Conservation (phyloP, 1,284 basidiomycete genomes). For the Omphalotus olearius region DNA sequence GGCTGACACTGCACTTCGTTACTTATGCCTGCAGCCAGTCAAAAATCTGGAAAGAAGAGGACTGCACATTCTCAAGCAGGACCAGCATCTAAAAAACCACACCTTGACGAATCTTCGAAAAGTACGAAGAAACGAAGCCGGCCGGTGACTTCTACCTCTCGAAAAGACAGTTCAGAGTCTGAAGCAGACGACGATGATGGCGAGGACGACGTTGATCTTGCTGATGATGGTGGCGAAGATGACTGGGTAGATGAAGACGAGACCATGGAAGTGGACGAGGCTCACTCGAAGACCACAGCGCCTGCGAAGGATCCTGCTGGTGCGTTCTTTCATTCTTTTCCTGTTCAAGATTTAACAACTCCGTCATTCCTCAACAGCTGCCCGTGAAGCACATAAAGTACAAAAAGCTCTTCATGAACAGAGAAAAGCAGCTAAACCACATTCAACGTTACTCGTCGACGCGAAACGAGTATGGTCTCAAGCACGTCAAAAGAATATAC, state of each 20-base stretch:
- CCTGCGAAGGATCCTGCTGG: constrained; percentile 52
- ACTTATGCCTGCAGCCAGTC: constrained; percentile 22
- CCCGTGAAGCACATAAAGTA: constrained; percentile 62
- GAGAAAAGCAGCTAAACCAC: constrained; percentile 72
- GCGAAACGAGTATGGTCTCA: constrained; percentile 84
- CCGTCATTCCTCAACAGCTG: constrained; percentile 31
- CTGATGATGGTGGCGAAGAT: constrained; percentile 30
- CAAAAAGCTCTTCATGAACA: constrained; percentile 63
- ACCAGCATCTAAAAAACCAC: constrained; percentile 49
- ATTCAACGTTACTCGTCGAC: constrained; percentile 66
- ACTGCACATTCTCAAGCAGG: constrained; percentile 40
- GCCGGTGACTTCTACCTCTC: constrained; percentile 42
- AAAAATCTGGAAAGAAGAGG: constrained; percentile 44
- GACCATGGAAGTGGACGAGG: constrained; percentile 21
- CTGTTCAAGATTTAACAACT: constrained; percentile 1
- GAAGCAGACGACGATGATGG: constrained; percentile 27
- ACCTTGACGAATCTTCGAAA: constrained; percentile 25
- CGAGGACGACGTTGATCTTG: constrained; percentile 26
- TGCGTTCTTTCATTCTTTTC: constrained; percentile 24
- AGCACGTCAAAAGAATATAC: constrained; percentile 70
- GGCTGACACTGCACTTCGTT: no score
- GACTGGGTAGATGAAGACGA: constrained; percentile 20
- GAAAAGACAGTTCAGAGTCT: constrained; percentile 26
- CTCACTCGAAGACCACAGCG: constrained; percentile 15
- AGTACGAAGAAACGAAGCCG: constrained; percentile 44